Percentiles rank a stretch among this genome's conserved stretches.
Evolutionary conservation across 2,329 filamentous ascomycete genomes (phyloP).

Genomic region (Sclerotinia subarctica): DNA sequence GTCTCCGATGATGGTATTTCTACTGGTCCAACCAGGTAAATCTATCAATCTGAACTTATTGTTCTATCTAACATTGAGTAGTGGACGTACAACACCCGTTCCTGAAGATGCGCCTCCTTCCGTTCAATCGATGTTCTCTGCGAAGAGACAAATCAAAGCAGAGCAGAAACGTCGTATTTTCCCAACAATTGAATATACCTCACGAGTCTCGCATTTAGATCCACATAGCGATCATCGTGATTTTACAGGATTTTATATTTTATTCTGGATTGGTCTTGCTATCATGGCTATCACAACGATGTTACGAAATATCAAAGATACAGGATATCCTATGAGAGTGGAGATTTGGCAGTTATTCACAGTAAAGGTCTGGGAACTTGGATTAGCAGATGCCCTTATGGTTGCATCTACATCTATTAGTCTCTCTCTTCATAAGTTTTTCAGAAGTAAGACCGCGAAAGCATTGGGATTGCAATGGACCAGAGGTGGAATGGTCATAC

Average conservation of each 20-base stretch:
- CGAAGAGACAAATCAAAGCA: constrained; percentile 77
- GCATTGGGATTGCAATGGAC: constrained; percentile 65
- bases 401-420: constrained; percentile 69
- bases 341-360: constrained; percentile 87
- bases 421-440: constrained; percentile 69
- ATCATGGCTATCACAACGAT: constrained; percentile 98
- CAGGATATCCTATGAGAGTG: constrained; percentile 78
- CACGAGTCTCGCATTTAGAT: constrained; percentile 93
- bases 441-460: constrained; percentile 51
- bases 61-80: constrained; percentile 40
- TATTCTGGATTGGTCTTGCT: constrained; percentile 95
- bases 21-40: constrained; percentile 24
- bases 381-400: constrained; percentile 81
- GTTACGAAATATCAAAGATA: constrained; percentile 90
- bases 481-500: constrained; percentile 72
- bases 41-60: not conserved
- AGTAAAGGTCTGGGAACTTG: constrained; percentile 84
- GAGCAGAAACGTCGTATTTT: constrained; percentile 82
- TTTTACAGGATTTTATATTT: constrained; percentile 94
- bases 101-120: constrained; percentile 92
- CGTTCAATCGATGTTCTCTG: constrained; percentile 77
- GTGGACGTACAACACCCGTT: constrained; percentile 79
- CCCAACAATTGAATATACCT: constrained; percentile 86
- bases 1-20: constrained; percentile 26
- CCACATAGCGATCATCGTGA: constrained; percentile 87